Evolutionary conservation across 1,284 basidiomycete genomes (phyloP).

Genomic region (Tilletia caries): DNA sequence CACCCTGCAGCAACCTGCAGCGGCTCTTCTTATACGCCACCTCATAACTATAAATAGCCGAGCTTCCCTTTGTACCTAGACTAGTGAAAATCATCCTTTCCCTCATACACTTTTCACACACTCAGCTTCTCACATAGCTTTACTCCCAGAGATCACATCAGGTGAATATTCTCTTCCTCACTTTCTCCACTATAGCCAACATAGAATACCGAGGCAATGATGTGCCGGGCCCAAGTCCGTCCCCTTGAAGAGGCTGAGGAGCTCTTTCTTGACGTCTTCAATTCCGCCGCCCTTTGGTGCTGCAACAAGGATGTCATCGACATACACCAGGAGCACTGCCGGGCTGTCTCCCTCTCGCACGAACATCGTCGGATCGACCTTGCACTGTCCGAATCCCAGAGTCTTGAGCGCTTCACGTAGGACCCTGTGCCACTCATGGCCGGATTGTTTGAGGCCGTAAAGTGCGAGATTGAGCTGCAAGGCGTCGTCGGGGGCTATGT

Average conservation of each 20-base stretch:
- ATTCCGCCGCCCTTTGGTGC: background rate
- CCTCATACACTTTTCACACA: too few relatives aligned
- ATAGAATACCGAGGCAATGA: background rate
- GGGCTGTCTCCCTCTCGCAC: conserved; percentile 3
- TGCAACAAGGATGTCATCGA: background rate
- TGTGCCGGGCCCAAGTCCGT: background rate
- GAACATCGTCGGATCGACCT: background rate
- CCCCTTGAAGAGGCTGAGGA: background rate
- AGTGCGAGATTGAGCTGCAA: background rate
- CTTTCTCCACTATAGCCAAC: too few relatives aligned
- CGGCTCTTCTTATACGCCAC: too few relatives aligned
- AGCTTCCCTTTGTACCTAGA: too few relatives aligned
- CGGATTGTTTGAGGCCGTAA: conserved; percentile 3
- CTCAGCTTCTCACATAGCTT: too few relatives aligned
- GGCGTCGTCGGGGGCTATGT: background rate
- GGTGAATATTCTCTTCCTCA: too few relatives aligned
- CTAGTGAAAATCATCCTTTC: too few relatives aligned
- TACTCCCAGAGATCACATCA: too few relatives aligned
- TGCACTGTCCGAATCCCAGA: background rate
- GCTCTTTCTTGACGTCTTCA: background rate
- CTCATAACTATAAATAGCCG: too few relatives aligned
- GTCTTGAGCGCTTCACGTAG: background rate
- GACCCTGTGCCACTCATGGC: background rate
- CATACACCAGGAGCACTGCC: background rate
- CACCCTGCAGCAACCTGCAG: too few relatives aligned